Base-by-base conservation (phyloP, 768 basidiomycete species). In the Lactifluus subvellereus region DNA sequence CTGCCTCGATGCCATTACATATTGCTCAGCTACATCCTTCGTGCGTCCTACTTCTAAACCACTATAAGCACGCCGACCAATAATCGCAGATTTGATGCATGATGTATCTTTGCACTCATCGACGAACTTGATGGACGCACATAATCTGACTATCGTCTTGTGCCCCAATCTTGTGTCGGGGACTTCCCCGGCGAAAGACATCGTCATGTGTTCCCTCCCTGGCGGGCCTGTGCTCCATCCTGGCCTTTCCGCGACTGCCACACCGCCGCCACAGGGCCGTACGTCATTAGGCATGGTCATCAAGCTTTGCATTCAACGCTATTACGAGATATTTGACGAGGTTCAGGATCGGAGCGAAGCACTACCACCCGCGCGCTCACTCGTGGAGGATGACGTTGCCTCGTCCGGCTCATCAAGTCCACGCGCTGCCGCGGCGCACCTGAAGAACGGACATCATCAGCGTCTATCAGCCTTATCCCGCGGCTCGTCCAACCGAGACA, bases 281-380 rank as follows among this genome's bases (percentile, higher is more conserved):
- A 84, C 84, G 9, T 91, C 89, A 0, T 77, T 94, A 0, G 90
- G 89, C 3, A 77, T 78, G 64, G 76, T 93, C 47, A 77, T 92
- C 72, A 85, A 85, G 70, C 74, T 90, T 48, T 93, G 89, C 72
- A 91, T 93, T 55, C 81, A 88, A 68, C 83, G 83, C 48, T 94
- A 93, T 71, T 92, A 87, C 71, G 91, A 94, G 71, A 77, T 93
- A 35, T 94, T 94, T 68, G 91, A 92, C 70, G 91, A 93, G 67
- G 74, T 87, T n/a, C 75, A 72, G 60, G 91, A 92, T 74, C 81
- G 84, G 16, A 80, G 79, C 62, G 89, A 91, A 67, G 84, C 84
- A 3, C 65, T 82, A 14, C 74, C 75, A 14, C 67, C 65, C 8
- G 42, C 61, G 9, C 65, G 61, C 56, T 52, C 68, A 64, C 54